phyloP scores from a whole-genome alignment of 2,329 filamentous ascomycete species.

The Coccinonectria pachysandricola region DNA sequence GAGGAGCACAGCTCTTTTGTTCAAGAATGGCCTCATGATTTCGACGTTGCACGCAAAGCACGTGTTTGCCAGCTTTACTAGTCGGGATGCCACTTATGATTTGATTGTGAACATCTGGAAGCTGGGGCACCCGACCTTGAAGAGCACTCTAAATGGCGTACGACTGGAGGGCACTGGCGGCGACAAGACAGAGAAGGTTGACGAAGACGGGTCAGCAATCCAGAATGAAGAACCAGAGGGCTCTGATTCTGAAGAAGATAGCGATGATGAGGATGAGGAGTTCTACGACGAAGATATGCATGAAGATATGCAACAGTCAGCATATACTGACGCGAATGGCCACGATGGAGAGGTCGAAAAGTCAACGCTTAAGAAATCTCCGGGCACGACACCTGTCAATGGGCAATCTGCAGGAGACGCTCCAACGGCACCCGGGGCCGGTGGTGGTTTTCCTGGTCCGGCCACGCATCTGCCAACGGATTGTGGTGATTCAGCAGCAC shows the following conservation, averaged over 20 bases:
- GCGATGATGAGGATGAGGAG: slow-evolving; percentile 54
- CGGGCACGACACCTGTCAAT: slow-evolving; percentile 39
- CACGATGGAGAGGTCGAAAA: slow-evolving; percentile 49
- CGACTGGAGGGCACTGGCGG: slow-evolving; percentile 70
- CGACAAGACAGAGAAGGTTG: slow-evolving; percentile 83
- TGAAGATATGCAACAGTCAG: slow-evolving; percentile 69
- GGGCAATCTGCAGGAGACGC: slow-evolving; percentile 37
- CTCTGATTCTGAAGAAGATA: slow-evolving; percentile 48
- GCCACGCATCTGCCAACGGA: slow-evolving; percentile 72
- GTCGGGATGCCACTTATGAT: slow-evolving; percentile 91
- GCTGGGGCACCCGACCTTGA: slow-evolving; percentile 82
- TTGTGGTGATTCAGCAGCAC: slow-evolving; percentile 65
- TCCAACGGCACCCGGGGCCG: slow-evolving; percentile 29
- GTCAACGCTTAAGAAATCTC: slow-evolving; percentile 60
- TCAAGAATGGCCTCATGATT: slow-evolving; percentile 96
- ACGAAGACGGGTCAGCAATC: slow-evolving; percentile 36
- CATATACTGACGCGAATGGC: slow-evolving; percentile 36
- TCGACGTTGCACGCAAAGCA: slow-evolving; percentile 92
- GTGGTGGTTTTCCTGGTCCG: slow-evolving; percentile 74
- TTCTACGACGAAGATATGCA: slow-evolving; percentile 62
- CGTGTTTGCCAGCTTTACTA: slow-evolving; percentile 89
- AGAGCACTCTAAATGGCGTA: slow-evolving; percentile 85
- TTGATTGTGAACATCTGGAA: slow-evolving; percentile 98
- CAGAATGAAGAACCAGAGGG: slow-evolving; percentile 36
- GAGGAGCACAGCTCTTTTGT: slow-evolving; percentile 86